Conservation (phyloP, 257 asterid species). For the Avicennia marina region DNA sequence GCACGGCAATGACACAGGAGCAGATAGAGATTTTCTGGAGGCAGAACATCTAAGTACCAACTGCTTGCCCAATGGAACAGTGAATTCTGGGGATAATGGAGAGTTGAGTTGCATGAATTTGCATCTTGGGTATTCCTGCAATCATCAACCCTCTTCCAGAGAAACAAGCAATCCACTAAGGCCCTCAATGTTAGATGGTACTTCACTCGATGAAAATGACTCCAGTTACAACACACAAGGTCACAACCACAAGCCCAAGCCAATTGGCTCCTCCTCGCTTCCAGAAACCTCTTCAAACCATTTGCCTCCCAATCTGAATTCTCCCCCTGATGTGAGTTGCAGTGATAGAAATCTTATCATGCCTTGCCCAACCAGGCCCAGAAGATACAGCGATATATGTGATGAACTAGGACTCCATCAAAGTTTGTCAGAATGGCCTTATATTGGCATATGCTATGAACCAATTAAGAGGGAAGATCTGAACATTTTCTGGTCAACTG, state of each 20-base stretch:
- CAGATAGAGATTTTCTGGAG: neutral
- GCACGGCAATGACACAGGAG: neutral
- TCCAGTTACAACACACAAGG: neutral
- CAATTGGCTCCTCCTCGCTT: too few species aligned
- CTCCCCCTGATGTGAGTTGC: too few species aligned
- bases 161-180: too few species aligned
- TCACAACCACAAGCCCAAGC: neutral
- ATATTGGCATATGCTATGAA: constrained; percentile 34
- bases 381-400: neutral
- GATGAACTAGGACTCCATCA: neutral
- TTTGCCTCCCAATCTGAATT: too few species aligned
- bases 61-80: too few species aligned
- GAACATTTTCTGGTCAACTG: constrained; percentile 18
- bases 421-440: neutral
- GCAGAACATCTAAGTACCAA: too few species aligned
- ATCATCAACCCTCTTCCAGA: too few species aligned
- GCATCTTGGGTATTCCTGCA: constrained; percentile 8
- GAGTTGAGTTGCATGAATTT: constrained; percentile 13
- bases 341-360: neutral
- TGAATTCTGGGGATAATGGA: neutral
- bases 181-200: too few species aligned
- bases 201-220: too few species aligned
- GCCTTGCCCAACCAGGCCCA: neutral
- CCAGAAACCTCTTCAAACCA: neutral
- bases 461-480: constrained; percentile 23